A percentile compares a stretch with the other conserved stretches of the same genome.
Conservation (phyloP, 2,329 filamentous ascomycete genomes). For the Emmonsia crescens region DNA sequence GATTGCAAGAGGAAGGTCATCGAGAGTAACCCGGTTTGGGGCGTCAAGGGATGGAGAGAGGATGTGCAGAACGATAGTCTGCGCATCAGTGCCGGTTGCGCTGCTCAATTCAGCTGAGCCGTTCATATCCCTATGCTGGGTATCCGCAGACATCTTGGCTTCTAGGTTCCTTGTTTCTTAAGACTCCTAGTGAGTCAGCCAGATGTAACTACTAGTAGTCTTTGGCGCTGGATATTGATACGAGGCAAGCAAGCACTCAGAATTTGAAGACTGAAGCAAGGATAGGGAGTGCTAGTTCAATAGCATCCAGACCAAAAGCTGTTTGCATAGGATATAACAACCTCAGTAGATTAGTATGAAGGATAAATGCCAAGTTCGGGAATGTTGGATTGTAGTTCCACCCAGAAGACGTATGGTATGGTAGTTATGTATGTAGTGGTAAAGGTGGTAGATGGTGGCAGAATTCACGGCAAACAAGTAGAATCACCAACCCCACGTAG, state of each 20-base stretch:
- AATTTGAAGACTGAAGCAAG: background rate
- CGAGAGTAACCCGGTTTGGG: conserved; percentile 28
- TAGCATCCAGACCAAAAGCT: background rate
- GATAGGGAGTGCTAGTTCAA: background rate
- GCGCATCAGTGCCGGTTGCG: conserved; percentile 3
- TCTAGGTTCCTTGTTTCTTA: background rate
- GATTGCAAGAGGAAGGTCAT: conserved; percentile 26
- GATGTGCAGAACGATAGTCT: conserved; percentile 26
- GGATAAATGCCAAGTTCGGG: background rate
- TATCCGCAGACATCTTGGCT: conserved; percentile 3
- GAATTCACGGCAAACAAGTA: background rate
- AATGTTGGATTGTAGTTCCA: background rate
- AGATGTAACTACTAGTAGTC: too few relatives aligned
- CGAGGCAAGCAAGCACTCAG: background rate
- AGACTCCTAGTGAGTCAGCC: background rate
- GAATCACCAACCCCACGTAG: background rate
- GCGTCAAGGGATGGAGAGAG: conserved; percentile 32
- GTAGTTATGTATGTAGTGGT: too few relatives aligned
- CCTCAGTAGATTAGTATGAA: background rate
- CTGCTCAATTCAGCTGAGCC: background rate
- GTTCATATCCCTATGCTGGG: background rate
- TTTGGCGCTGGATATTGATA: too few relatives aligned
- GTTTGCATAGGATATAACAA: background rate
- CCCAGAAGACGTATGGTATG: background rate
- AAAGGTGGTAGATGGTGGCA: background rate